Base-by-base conservation (phyloP, 2,329 filamentous ascomycete species). In the Ascochyta koolunga region DNA sequence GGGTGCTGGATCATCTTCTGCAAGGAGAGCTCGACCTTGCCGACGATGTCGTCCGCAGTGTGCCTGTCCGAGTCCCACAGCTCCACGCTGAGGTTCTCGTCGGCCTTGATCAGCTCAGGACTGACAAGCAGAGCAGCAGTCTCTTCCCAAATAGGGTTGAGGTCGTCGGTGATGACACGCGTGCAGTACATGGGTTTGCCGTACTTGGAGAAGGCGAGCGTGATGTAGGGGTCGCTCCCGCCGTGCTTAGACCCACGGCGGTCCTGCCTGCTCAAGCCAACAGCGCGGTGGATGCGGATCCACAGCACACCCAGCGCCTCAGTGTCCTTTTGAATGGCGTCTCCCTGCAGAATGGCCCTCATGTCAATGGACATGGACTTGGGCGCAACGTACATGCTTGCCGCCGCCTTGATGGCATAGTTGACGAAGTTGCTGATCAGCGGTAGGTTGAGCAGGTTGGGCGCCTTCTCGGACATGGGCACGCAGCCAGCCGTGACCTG, bases 111-210 rank as follows among this genome's bases (percentile, higher is more conserved):
- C 47, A 96, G 82, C 60, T 97, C 93, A 0, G 90, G 84, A 0
- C 90, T 96, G 5, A 99, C 90, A 15, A 97, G 79, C 16, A 98
- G 81, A 22, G 91, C 92, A 37, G 90, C 87, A 1, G 86, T 90
- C 76, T 98, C 95, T 67, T 95, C 90, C 80, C 96, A 98, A 4
- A 96, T 82, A 0, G 95, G 95, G 68, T 98, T 96, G 49, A 96
- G 82, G 63, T 97, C 89, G 68, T 98, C 93, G 46, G 93, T 91
- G 60, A 98, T 97, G 45, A 98, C 93, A 41, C 95, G 87, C 1
- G 95, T 98, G 75, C 93, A 97, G 76, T 96, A 98, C 85, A 96
- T 96, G 1, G 93, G 93, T 77, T 99, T 99, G 51, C 90, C 90
- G 65, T 97, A 98, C 74, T 98, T 97, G 67, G 91, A 96, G 80